Base-by-base conservation (phyloP, 1,284 basidiomycete genomes). In the Volvariella surrecta region DNA sequence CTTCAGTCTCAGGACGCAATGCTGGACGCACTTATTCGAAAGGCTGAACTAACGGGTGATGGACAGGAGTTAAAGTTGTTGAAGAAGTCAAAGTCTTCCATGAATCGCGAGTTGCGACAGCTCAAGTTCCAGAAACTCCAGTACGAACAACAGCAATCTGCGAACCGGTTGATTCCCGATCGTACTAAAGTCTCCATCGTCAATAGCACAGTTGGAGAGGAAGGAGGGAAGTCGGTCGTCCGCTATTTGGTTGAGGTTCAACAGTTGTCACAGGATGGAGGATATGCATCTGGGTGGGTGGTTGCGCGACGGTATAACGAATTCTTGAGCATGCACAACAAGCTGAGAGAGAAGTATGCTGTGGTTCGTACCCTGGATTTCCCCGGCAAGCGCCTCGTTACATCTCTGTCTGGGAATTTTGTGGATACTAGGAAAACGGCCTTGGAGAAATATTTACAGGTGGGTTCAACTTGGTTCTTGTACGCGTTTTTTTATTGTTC, bases 281-380 rank as follows among this genome's bases (percentile, higher is more conserved):
- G 73, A 39, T 79, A 83, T 54, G 67, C 78, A 1, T 84, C 85
- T 1, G 89, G 89, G 2, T 98, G 95, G 95, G 82, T 92, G 19
- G 84, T 97, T 2, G 83, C 89, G 3, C 70, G 93, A 50, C 70
- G 95, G 48, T 99, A 96, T 60, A 96, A 91, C 59, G 94, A 98
- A 58, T 99, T 99, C 60, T 76, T 86, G 54, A 80, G 76, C 42
- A 82, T 97, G 71, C 89, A 97, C 58, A 85, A 82, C 52, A 79
- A 82, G 45, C 64, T 99, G 39, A 79, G 80, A 46, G 89, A 93
- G 42, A 75, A 77, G 40, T 84, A 87, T 56, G 61, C 64, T 1
- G 55, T 76, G 6, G 82, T 89, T 17, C 72, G 78, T 46, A 72
- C 70, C 45, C 63, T 94, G 41, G 91, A 95, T 49, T 87, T 97